Conservation (phyloP, 495 filamentous ascomycete genomes). For the Trichocladium uniseriatum region DNA sequence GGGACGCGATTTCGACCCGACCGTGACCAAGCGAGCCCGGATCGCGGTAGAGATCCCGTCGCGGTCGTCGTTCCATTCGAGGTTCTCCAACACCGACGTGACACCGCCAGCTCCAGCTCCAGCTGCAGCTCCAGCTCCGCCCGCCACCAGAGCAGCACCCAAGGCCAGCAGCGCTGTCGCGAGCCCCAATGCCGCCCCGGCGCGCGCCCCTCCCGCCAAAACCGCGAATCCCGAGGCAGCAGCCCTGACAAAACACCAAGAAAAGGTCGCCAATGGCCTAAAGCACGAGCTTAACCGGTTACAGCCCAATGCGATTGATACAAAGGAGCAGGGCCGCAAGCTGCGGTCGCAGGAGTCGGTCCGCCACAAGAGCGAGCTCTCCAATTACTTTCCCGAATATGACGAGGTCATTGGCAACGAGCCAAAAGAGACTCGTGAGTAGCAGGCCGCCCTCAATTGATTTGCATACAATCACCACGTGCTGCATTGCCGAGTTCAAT, state of each 20-base stretch:
- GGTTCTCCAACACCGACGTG: constrained; percentile 24
- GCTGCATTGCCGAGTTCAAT: constrained; percentile 21
- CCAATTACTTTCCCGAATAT: constrained; percentile 81
- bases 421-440: constrained; percentile 63
- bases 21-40: constrained; percentile 15
- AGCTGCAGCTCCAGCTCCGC: constrained; percentile 14
- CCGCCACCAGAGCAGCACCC: constrained; percentile 3
- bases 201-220: constrained; percentile 13
- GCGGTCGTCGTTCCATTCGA: constrained; percentile 21
- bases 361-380: constrained; percentile 77
- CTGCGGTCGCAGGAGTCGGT: constrained; percentile 46
- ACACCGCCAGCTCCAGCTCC: constrained; percentile 24
- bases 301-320: constrained; percentile 35
- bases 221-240: constrained; percentile 16
- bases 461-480: not conserved
- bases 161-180: constrained; percentile 18
- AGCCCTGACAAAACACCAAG: constrained; percentile 34
- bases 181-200: constrained; percentile 21
- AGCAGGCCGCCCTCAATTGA: constrained; percentile 2
- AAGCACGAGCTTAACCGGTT: constrained; percentile 42
- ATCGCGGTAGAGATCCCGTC: constrained; percentile 37
- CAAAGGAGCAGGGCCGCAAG: constrained; percentile 41
- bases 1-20: constrained; percentile 9
- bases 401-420: constrained; percentile 82
- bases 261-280: constrained; percentile 44